Percentiles rank a stretch among this genome's conserved stretches.
These are phyloP conservation scores for Colletotrichum eleusines DNA, from an alignment of 2,329 filamentous ascomycete genomes.

Conservation along the genomic window DNA sequence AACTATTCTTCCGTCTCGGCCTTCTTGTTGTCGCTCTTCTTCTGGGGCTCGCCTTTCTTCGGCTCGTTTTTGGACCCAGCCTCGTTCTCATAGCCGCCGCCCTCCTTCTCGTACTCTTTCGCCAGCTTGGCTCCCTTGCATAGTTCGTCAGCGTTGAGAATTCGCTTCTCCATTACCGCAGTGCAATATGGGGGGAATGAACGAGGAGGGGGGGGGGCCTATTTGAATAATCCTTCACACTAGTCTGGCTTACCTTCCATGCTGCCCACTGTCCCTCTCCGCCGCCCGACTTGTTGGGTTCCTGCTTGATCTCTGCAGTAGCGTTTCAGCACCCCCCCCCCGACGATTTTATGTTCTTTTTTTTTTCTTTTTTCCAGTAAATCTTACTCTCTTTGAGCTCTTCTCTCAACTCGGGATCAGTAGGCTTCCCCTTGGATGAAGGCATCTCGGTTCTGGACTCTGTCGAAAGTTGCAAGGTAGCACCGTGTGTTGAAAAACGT, in stretches of 20 bases:
- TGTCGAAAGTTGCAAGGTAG: not conserved
- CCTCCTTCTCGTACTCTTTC: constrained; percentile 58
- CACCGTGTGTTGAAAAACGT: not conserved
- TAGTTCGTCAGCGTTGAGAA: not conserved
- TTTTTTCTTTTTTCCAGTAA: no score
- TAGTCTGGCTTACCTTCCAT: constrained; percentile 37
- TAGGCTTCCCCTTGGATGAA: constrained; percentile 56
- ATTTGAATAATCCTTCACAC: not conserved
- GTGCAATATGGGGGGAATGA: not conserved
- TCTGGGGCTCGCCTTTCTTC: constrained; percentile 46
- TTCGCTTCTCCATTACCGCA: not conserved
- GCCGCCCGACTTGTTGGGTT: constrained; percentile 56
- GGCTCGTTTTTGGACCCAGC: constrained; percentile 55
- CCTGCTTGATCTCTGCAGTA: constrained; percentile 54
- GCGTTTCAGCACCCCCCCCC: rapidly evolving
- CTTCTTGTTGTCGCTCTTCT: constrained; percentile 47
- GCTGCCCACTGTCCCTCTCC: constrained; percentile 50
- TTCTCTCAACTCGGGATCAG: constrained; percentile 55
- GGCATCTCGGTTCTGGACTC: constrained; percentile 47
- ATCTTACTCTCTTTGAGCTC: constrained; percentile 54
- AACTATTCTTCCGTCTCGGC: constrained; percentile 25
- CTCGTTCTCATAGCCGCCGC: constrained; percentile 56
- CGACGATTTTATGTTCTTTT: rapidly evolving
- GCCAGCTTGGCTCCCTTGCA: constrained; percentile 51
- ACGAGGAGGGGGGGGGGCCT: not conserved